These are phyloP conservation scores for Yamadazyma atmosphaerica DNA, from an alignment of 1,139 yeast species.

Conservation along the genomic window DNA sequence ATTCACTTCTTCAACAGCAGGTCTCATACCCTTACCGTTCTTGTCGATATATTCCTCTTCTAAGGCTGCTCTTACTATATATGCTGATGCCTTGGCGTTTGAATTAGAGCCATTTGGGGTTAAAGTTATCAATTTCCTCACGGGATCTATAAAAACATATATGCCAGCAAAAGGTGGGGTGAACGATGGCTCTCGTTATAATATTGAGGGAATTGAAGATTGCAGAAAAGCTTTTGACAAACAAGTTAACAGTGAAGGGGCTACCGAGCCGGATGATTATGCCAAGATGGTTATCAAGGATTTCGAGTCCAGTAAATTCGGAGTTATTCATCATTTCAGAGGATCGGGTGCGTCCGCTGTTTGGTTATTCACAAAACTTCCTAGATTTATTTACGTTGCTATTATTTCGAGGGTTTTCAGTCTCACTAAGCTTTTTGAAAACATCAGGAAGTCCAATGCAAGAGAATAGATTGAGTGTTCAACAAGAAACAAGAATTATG, in stretches of 20 bases:
- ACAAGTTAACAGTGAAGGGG: conserved; percentile 53
- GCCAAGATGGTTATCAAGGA: conserved; percentile 3
- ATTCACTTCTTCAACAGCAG: conserved; percentile 74
- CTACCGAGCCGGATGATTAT: neutral
- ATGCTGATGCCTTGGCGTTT: conserved; percentile 57
- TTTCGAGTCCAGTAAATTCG: conserved; percentile 3
- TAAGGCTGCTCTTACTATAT: conserved; percentile 75
- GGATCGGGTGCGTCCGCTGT: neutral
- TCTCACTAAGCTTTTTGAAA: neutral
- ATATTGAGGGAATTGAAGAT: conserved; percentile 45
- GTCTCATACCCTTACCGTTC: conserved; percentile 69
- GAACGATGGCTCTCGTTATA: conserved; percentile 45
- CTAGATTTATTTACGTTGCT: neutral
- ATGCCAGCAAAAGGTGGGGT: conserved; percentile 35
- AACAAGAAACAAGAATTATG: too few species aligned
- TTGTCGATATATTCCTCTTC: conserved; percentile 65
- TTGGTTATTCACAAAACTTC: conserved; percentile 1
- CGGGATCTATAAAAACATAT: conserved; percentile 63
- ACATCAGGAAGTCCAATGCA: neutral
- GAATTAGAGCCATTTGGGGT: conserved; percentile 76
- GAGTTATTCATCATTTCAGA: conserved; percentile 2
- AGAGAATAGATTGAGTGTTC: too few species aligned
- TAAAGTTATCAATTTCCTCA: conserved; percentile 47
- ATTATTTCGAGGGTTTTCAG: neutral
- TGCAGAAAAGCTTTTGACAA: neutral